Evolutionary conservation across 768 basidiomycete species (phyloP).

Genomic region (Leccinellum albellum): DNA sequence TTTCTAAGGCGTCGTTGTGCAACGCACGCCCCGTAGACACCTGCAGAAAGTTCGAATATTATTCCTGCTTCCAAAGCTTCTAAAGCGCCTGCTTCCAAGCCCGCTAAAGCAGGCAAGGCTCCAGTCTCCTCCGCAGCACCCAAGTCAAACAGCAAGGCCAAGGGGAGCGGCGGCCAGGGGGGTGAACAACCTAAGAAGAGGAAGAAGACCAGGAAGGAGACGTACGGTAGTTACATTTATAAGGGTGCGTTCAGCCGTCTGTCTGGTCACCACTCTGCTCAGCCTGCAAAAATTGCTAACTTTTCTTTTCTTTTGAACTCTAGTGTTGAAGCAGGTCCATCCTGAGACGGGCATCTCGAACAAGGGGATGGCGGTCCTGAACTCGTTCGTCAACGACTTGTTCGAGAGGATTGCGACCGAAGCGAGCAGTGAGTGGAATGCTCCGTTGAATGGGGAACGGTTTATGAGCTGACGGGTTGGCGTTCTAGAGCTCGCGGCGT

Average conservation of each 20-base stretch:
- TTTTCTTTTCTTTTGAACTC: background rate
- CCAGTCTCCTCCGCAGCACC: constrained; percentile 41
- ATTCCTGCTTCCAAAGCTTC: constrained; percentile 32
- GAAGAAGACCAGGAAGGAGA: constrained; percentile 56
- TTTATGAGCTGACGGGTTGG: background rate
- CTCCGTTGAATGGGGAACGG: background rate
- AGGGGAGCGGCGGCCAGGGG: constrained; percentile 11
- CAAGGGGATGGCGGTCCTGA: constrained; percentile 57
- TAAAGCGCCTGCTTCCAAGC: constrained; percentile 40
- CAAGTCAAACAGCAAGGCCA: constrained; percentile 32
- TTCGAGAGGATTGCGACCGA: constrained; percentile 57
- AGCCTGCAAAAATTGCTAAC: background rate
- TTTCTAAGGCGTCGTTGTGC: background rate
- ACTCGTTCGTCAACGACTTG: constrained; percentile 63
- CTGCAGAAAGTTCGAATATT: background rate
- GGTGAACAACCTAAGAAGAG: constrained; percentile 48
- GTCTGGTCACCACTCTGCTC: background rate
- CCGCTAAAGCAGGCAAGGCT: constrained; percentile 51
- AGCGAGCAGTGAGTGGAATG: constrained; percentile 41
- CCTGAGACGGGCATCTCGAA: constrained; percentile 73
- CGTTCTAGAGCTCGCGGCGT: constrained; percentile 52
- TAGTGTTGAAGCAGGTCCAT: constrained; percentile 68
- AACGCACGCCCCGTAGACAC: background rate
- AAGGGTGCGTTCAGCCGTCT: constrained; percentile 36
- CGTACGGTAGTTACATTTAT: constrained; percentile 64